These are phyloP conservation scores for Fusarium bulbicola DNA, from an alignment of 2,329 filamentous ascomycete species.

Conservation along the genomic window DNA sequence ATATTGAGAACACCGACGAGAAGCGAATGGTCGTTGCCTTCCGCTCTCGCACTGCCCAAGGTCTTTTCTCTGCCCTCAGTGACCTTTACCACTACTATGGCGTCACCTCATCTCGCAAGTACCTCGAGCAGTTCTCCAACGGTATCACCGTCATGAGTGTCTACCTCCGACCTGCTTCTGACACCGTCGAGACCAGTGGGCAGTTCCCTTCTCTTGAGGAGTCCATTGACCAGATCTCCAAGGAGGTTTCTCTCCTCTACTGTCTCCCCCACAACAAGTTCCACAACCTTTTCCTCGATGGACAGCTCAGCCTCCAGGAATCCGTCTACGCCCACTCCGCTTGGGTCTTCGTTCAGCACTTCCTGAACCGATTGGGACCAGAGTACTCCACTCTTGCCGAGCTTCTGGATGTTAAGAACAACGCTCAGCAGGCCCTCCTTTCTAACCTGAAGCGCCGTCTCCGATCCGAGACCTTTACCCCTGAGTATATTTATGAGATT, in stretches of 20 bases:
- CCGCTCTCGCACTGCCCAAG: constrained; percentile 89
- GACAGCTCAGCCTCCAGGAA: constrained; percentile 91
- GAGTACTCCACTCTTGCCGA: constrained; percentile 90
- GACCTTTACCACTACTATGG: constrained; percentile 99
- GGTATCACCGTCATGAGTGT: constrained; percentile 97
- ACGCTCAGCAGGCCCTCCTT: constrained; percentile 84
- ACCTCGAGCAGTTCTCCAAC: constrained; percentile 98
- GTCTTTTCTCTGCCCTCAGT: constrained; percentile 93
- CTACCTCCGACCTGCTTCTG: constrained; percentile 80
- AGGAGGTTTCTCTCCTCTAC: constrained; percentile 96
- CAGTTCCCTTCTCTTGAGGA: constrained; percentile 78
- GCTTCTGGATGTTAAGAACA: constrained; percentile 82
- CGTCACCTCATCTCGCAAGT: constrained; percentile 94
- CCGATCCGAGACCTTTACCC: constrained; percentile 95
- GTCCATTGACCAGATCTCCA: constrained; percentile 98
- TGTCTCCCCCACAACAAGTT: constrained; percentile 98
- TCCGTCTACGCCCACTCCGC: constrained; percentile 97
- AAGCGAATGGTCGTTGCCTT: constrained; percentile 96
- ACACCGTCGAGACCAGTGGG: constrained; percentile 54
- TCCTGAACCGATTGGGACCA: constrained; percentile 91
- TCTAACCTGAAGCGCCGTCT: constrained; percentile 95
- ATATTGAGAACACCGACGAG: constrained; percentile 89
- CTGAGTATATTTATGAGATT: constrained; percentile 98
- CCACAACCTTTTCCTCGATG: constrained; percentile 86
- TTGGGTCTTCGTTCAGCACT: constrained; percentile 98